These are phyloP conservation scores for Madurella mycetomatis DNA, from an alignment of 2,329 filamentous ascomycete genomes.

Conservation along the genomic window DNA sequence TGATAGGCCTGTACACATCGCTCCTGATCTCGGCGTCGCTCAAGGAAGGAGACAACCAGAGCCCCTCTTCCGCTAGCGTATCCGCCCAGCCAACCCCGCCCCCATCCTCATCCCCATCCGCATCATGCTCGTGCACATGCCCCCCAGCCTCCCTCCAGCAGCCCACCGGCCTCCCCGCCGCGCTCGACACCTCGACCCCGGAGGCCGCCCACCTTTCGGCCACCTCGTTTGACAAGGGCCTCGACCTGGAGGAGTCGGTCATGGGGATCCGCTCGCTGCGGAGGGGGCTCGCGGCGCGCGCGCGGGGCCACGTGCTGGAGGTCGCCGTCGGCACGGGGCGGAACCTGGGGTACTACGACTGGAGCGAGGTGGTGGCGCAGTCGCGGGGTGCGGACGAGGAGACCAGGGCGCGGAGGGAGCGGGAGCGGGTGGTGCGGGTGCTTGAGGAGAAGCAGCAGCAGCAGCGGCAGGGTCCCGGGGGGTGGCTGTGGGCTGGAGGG, in stretches of 20 bases:
- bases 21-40: constrained; percentile 36
- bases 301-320: constrained; percentile 56
- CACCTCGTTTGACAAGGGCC: constrained; percentile 53
- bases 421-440: constrained; percentile 3
- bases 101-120: constrained; percentile 8
- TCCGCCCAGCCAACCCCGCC: not conserved
- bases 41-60: constrained; percentile 21
- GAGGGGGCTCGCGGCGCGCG: constrained; percentile 43
- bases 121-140: not conserved
- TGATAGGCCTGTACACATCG: constrained; percentile 46
- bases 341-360: constrained; percentile 57
- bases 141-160: constrained; percentile 4
- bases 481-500: not conserved
- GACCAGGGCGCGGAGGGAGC: constrained; percentile 12
- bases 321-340: constrained; percentile 60
- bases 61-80: constrained; percentile 8
- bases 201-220: constrained; percentile 38
- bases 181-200: constrained; percentile 32
- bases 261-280: constrained; percentile 53
- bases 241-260: constrained; percentile 53
- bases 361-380: constrained; percentile 38
- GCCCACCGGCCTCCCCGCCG: constrained; percentile 48
- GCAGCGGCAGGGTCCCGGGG: constrained; percentile 18
- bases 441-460: constrained; percentile 21
- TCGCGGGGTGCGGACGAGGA: constrained; percentile 15